Evolutionary conservation across 108 stramenopile genomes (phyloP).

Genomic region (Skeletonema potamos): DNA sequence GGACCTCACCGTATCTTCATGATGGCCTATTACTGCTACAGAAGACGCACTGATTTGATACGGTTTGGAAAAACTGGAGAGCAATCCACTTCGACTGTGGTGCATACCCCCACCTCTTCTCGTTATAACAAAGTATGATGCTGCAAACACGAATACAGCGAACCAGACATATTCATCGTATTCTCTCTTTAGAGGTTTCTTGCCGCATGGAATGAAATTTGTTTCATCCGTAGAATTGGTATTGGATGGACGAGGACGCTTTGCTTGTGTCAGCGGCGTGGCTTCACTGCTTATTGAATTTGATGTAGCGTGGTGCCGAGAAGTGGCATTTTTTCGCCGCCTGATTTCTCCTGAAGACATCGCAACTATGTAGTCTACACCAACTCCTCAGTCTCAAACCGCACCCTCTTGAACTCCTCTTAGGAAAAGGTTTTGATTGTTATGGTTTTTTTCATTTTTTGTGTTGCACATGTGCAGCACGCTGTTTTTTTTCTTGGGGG

Average conservation of each 20-base stretch:
- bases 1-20: constrained; percentile 14
- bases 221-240: neutral
- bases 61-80: constrained; percentile 30
- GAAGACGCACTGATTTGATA: constrained; percentile 27
- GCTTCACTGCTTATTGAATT: neutral
- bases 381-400: too few species aligned
- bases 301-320: neutral
- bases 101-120: constrained; percentile 5
- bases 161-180: constrained; percentile 47
- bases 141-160: constrained; percentile 25
- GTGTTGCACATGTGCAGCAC: too few species aligned
- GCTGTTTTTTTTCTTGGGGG: too few species aligned
- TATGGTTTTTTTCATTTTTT: too few species aligned
- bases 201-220: neutral
- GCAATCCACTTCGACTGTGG: constrained; percentile 13
- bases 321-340: constrained; percentile 4
- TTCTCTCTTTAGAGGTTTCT: neutral
- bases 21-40: neutral
- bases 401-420: too few species aligned
- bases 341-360: constrained; percentile 1
- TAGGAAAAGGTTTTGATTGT: too few species aligned
- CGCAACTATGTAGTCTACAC: neutral
- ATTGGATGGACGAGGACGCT: neutral
- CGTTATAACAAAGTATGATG: constrained; percentile 28
- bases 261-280: neutral